Evolutionary conservation across 306 rosid species (phyloP).

Genomic region (Leucaena leucocephala): DNA sequence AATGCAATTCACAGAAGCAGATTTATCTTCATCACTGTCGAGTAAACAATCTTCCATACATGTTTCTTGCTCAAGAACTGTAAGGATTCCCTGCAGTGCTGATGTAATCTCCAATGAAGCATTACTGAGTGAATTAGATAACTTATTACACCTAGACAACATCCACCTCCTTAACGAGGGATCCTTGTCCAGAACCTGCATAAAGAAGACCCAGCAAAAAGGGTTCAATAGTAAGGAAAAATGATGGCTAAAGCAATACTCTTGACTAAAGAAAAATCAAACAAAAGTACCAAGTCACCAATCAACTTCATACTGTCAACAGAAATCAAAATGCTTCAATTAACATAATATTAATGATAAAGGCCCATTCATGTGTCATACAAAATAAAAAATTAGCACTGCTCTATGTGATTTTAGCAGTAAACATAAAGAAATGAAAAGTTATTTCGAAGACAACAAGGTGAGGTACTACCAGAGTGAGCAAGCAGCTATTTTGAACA

Average conservation of each 20-base stretch:
- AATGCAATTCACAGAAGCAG: constrained; percentile 51
- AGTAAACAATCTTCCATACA: constrained; percentile 49
- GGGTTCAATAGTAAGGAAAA: constrained; percentile 11
- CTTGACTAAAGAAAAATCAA: constrained; percentile 15
- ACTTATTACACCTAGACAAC: constrained; percentile 58
- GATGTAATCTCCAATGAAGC: constrained; percentile 51
- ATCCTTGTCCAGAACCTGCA: constrained; percentile 77
- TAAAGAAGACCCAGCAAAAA: constrained; percentile 10
- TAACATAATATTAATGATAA: constrained; percentile 11
- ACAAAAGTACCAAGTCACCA: constrained; percentile 19
- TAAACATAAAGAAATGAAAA: background rate
- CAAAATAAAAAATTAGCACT: background rate
- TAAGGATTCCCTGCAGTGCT: constrained; percentile 54
- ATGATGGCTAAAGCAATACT: constrained; percentile 5
- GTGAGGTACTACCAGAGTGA: constrained; percentile 64
- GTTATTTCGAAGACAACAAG: constrained; percentile 13
- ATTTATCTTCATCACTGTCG: constrained; percentile 66
- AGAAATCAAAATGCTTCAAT: constrained; percentile 25
- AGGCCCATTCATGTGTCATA: background rate
- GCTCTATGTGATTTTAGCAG: constrained; percentile 9
- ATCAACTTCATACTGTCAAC: constrained; percentile 18
- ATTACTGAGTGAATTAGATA: constrained; percentile 48
- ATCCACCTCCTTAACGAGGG: constrained; percentile 67
- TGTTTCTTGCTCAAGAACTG: constrained; percentile 48
- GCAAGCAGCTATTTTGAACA: constrained; percentile 62